Evolutionary conservation across 495 filamentous ascomycete genomes (phyloP).

Genomic region (Penicillium odoratum): DNA sequence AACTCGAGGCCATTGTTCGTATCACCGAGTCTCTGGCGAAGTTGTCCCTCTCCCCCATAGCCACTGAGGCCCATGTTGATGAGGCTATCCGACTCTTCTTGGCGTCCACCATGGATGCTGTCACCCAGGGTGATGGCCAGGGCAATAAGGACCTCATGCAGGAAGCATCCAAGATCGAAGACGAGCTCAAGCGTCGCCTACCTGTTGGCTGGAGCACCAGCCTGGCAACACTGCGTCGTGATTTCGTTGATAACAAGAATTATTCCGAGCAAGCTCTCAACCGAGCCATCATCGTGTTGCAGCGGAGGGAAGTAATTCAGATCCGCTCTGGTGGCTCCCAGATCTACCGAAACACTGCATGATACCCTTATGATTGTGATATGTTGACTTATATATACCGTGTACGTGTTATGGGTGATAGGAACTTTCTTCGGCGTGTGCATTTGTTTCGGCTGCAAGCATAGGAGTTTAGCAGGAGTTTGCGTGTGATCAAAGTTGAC

Average conservation of each 20-base stretch:
- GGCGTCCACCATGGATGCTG: slow-evolving; percentile 96
- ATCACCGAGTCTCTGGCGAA: slow-evolving; percentile 97
- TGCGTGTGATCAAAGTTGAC: slow-evolving; percentile 16
- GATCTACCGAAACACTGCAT: slow-evolving; percentile 78
- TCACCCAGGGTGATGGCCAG: slow-evolving; percentile 80
- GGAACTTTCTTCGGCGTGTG: slow-evolving; percentile 21
- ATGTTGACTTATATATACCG: slow-evolving; percentile 27
- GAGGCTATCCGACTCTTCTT: slow-evolving; percentile 98
- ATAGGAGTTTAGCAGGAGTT: slow-evolving; percentile 25
- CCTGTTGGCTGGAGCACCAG: slow-evolving; percentile 96
- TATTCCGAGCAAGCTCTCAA: slow-evolving; percentile 85
- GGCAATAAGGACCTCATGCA: slow-evolving; percentile 87
- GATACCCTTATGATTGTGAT: slow-evolving; percentile 20
- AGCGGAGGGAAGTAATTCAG: slow-evolving; percentile 86
- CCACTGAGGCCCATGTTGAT: slow-evolving; percentile 89
- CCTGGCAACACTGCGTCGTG: slow-evolving; percentile 77
- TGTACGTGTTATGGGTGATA: slow-evolving; percentile 27
- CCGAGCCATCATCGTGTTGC: slow-evolving; percentile 80
- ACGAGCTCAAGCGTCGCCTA: slow-evolving; percentile 82
- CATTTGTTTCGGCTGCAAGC: slow-evolving; percentile 19
- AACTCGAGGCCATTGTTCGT: slow-evolving; percentile 94
- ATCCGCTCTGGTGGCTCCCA: slow-evolving; percentile 86
- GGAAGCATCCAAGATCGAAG: slow-evolving; percentile 83
- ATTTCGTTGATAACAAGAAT: slow-evolving; percentile 86
- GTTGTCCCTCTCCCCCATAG: slow-evolving; percentile 77